phyloP scores from a whole-genome alignment of 345 rosid genomes.

The Pistacia vera region DNA sequence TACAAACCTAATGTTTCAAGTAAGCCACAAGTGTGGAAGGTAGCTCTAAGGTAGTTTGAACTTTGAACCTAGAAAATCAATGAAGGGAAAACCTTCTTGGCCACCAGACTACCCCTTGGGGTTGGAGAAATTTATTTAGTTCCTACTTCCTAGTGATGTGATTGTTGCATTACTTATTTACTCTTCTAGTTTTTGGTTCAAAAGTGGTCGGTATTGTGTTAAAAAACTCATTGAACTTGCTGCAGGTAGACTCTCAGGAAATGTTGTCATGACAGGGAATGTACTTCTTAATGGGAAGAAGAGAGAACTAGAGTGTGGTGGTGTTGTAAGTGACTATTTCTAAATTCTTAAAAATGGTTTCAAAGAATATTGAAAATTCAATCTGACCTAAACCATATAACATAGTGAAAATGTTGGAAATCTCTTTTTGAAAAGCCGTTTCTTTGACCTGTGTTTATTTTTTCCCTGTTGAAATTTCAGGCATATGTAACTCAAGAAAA shows the following conservation, averaged over 20 bases:
- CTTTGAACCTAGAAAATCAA: too few species aligned
- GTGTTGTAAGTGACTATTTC: conserved; percentile 37
- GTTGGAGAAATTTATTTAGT: too few species aligned
- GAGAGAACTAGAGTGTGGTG: conserved; percentile 40
- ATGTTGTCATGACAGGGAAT: conserved; percentile 50
- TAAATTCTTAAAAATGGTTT: background rate
- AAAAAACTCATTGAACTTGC: background rate
- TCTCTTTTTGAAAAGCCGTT: background rate
- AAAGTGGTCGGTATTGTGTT: background rate
- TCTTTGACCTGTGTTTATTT: background rate
- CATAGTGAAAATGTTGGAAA: background rate
- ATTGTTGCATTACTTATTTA: too few species aligned
- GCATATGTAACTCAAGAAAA: conserved; percentile 90
- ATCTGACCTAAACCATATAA: background rate
- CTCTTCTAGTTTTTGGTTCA: too few species aligned
- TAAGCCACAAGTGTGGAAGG: too few species aligned
- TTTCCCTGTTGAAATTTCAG: conserved; percentile 32
- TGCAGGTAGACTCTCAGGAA: conserved; percentile 62
- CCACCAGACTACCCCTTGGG: too few species aligned
- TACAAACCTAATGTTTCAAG: too few species aligned
- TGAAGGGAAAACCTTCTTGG: too few species aligned
- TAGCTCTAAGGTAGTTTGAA: too few species aligned
- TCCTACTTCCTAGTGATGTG: too few species aligned
- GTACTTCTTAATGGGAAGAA: conserved; percentile 58
- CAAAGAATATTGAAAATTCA: background rate